Conservation (phyloP, 73 alveolate genomes). For the Urostyla sp. region DNA sequence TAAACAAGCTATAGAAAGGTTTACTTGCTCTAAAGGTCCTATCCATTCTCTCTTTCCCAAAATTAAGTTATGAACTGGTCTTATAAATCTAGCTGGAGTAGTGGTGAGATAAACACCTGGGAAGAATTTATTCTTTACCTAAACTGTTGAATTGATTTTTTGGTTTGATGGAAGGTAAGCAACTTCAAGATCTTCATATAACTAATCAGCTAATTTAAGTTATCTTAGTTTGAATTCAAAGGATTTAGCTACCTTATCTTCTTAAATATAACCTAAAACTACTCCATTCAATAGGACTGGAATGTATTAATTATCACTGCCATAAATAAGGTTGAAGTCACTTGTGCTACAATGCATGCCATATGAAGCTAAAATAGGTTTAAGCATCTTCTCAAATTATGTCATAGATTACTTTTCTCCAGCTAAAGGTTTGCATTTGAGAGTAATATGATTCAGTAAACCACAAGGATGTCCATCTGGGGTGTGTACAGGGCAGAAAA, state of each 20-base stretch:
- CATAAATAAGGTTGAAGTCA: slow-evolving; percentile 78
- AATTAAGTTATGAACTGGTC: slow-evolving; percentile 95
- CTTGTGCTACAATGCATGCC: slow-evolving; percentile 88
- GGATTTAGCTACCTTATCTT: slow-evolving; percentile 66
- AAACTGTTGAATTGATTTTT: slow-evolving; percentile 13
- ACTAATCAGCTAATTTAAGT: slow-evolving; percentile 69
- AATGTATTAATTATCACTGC: slow-evolving; percentile 53
- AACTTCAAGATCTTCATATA: slow-evolving; percentile 85
- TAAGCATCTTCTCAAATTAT: slow-evolving; percentile 65
- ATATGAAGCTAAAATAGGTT: slow-evolving; percentile 75
- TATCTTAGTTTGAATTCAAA: slow-evolving; percentile 61
- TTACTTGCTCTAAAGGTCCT: slow-evolving; percentile 98
- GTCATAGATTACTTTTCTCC: slow-evolving; percentile 71
- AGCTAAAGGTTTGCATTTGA: slow-evolving; percentile 84
- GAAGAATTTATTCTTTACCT: slow-evolving; percentile 82
- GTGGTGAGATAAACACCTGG: slow-evolving; percentile 97
- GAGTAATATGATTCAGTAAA: slow-evolving; percentile 92
- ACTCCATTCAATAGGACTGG: slow-evolving; percentile 96
- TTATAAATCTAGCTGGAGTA: slow-evolving; percentile 96
- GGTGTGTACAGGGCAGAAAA: slow-evolving; percentile 99
- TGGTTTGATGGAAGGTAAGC: slow-evolving; percentile 88
- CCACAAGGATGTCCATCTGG: slow-evolving; percentile 99
- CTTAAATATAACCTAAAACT: slow-evolving; percentile 92
- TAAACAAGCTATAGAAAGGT: slow-evolving; percentile 95
- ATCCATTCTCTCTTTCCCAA: slow-evolving; percentile 96